Conservation (phyloP, 2,329 filamentous ascomycete genomes). For the Tolypocladium nubicola region DNA sequence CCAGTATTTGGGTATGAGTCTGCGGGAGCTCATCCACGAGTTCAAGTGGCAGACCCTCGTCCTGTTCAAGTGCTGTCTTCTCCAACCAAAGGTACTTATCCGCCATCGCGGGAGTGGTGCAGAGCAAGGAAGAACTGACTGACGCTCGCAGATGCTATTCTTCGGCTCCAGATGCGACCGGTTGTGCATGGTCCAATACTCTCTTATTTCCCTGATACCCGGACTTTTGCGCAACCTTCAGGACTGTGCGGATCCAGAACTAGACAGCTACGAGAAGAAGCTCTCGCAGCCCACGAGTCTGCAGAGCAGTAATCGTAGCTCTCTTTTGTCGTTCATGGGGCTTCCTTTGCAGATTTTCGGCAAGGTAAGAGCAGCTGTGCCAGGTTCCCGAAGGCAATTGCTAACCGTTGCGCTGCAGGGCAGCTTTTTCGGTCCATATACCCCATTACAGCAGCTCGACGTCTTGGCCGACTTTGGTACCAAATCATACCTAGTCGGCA, state of each 20-base stretch:
- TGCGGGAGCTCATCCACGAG: conserved; percentile 85
- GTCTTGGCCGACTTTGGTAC: conserved; percentile 87
- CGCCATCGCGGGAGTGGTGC: not conserved
- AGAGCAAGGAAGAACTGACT: not conserved
- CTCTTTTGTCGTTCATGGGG: conserved; percentile 87
- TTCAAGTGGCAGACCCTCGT: conserved; percentile 93
- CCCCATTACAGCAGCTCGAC: conserved; percentile 89
- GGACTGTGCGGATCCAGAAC: conserved; percentile 88
- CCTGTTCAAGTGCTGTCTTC: conserved; percentile 81
- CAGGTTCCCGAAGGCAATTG: not conserved
- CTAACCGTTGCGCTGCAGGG: conserved; percentile 41
- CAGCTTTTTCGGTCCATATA: conserved; percentile 92
- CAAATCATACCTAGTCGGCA: conserved; percentile 95
- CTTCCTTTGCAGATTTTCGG: conserved; percentile 91
- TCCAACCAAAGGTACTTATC: conserved; percentile 75
- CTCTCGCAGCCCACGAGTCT: conserved; percentile 72
- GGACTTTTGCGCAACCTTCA: conserved; percentile 84
- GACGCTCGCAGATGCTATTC: conserved; percentile 71
- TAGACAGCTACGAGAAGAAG: conserved; percentile 71
- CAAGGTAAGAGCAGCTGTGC: conserved; percentile 42
- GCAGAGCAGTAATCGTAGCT: conserved; percentile 83
- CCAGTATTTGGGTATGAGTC: conserved; percentile 77
- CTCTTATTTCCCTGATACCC: conserved; percentile 87
- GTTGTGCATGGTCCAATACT: conserved; percentile 97
- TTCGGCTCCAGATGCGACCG: conserved; percentile 94